Evolutionary conservation across 257 asterid species (phyloP).

Genomic region (Gardenia jasminoides): DNA sequence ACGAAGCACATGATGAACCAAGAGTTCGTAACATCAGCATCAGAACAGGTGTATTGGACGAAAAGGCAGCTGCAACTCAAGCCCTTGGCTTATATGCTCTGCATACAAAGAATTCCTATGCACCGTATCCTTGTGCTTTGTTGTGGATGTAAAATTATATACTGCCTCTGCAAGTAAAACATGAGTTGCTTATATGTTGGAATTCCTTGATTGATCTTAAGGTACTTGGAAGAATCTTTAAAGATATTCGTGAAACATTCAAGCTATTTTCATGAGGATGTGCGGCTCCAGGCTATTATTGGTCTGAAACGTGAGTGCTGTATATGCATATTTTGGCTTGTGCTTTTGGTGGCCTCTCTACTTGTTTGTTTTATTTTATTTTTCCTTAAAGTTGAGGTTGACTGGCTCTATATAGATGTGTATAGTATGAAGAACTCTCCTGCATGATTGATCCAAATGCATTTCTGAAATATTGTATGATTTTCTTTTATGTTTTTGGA

Average conservation of each 20-base stretch:
- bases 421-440: not conserved
- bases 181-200: conserved; percentile 11
- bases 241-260: conserved; percentile 83
- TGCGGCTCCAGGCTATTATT: conserved; percentile 90
- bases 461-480: not conserved
- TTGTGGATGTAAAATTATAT: not conserved
- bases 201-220: conserved; percentile 51
- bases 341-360: not conserved
- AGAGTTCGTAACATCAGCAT: conserved; percentile 95
- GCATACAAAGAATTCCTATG: conserved; percentile 77
- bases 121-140: conserved; percentile 74
- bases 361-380: conserved; percentile 9
- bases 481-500: not conserved
- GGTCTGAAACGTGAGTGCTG: conserved; percentile 77
- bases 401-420: not conserved
- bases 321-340: conserved; percentile 3
- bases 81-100: conserved; percentile 94
- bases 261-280: conserved; percentile 92
- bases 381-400: not conserved
- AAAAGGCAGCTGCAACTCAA: conserved; percentile 99
- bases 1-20: conserved; percentile 93
- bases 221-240: conserved; percentile 90
- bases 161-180: not conserved
- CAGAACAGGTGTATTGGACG: conserved; percentile 98
- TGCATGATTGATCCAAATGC: not conserved